Conservation (phyloP, 2,329 filamentous ascomycete species). For the Neonectria magnoliae region DNA sequence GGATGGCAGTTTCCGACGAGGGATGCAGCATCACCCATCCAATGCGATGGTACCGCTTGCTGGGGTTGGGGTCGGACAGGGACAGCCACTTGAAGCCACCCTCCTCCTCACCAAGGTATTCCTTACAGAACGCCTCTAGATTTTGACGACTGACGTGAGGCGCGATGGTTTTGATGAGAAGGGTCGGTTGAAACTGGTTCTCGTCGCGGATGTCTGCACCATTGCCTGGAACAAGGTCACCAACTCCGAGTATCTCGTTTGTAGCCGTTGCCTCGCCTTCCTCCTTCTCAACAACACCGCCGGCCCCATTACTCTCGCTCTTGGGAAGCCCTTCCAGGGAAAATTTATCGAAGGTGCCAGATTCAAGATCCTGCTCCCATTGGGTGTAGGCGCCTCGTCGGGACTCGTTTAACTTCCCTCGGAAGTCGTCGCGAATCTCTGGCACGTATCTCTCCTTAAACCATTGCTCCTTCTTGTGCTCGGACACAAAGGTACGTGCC, state of each 20-base stretch:
- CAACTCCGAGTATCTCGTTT: slow-evolving; percentile 91
- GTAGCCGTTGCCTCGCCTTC: slow-evolving; percentile 92
- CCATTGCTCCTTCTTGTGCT: slow-evolving; percentile 97
- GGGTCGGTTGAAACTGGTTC: slow-evolving; percentile 85
- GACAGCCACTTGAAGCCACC: slow-evolving; percentile 97
- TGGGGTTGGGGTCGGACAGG: slow-evolving; percentile 94
- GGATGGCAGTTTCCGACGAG: slow-evolving; percentile 71
- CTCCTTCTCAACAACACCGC: slow-evolving; percentile 89
- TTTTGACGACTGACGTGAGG: slow-evolving; percentile 95
- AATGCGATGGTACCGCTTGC: slow-evolving; percentile 96
- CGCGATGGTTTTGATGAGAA: slow-evolving; percentile 97
- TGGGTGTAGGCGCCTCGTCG: slow-evolving; percentile 82
- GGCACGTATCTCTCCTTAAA: slow-evolving; percentile 95
- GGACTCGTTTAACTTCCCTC: slow-evolving; percentile 80
- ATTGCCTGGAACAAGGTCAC: slow-evolving; percentile 85
- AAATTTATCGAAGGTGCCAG: slow-evolving; percentile 91
- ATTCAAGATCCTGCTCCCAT: slow-evolving; percentile 89
- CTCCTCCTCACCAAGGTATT: slow-evolving; percentile 89
- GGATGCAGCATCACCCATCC: slow-evolving; percentile 98
- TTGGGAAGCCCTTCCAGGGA: slow-evolving; percentile 94
- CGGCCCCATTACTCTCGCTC: slow-evolving; percentile 87
- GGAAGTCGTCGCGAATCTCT: slow-evolving; percentile 80
- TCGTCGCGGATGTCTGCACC: slow-evolving; percentile 92
- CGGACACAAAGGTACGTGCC: slow-evolving; percentile 88
- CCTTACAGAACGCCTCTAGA: slow-evolving; percentile 92